phyloP scores from a whole-genome alignment of 495 filamentous ascomycete species.

The Talaromyces stipitatus region DNA sequence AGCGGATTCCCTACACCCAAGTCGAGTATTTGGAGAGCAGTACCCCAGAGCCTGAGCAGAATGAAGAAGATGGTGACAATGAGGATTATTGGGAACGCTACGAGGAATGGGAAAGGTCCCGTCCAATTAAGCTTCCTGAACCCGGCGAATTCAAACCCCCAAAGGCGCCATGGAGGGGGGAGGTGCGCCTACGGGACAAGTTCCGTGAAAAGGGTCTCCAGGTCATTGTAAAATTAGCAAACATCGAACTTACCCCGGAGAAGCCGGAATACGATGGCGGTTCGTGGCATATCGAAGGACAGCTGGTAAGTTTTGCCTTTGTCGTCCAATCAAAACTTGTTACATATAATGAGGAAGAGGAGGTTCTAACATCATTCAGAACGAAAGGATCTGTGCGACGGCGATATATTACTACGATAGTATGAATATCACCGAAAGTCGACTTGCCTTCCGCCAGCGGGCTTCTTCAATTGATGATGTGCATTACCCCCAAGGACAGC shows the following conservation, averaged over 20 bases:
- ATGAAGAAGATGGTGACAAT: constrained; percentile 11
- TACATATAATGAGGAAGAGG: constrained; percentile 2
- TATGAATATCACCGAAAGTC: constrained; percentile 51
- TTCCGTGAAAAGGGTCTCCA: constrained; percentile 38
- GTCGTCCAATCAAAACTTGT: not conserved
- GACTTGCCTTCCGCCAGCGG: constrained; percentile 43
- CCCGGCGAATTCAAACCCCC: constrained; percentile 19
- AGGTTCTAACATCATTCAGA: constrained; percentile 18
- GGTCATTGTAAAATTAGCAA: constrained; percentile 56
- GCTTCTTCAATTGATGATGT: constrained; percentile 10
- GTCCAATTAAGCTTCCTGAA: constrained; percentile 23
- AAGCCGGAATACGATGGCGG: constrained; percentile 42
- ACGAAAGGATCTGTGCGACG: constrained; percentile 51
- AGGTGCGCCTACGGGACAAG: constrained; percentile 16
- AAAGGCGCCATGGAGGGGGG: not conserved
- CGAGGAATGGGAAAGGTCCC: constrained; percentile 8
- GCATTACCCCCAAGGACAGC: constrained; percentile 20
- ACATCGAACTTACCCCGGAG: constrained; percentile 53
- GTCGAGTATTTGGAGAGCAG: constrained; percentile 12
- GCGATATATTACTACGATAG: constrained; percentile 56
- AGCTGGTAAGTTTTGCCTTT: constrained; percentile 21
- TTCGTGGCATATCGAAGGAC: constrained; percentile 49
- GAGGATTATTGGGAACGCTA: constrained; percentile 10
- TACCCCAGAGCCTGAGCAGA: constrained; percentile 4
- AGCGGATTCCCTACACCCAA: constrained; percentile 10